A percentile compares a stretch with the other conserved stretches of the same genome.
Conservation (phyloP, 805 yeast species). For the Starmerella khaoyaiensis region DNA sequence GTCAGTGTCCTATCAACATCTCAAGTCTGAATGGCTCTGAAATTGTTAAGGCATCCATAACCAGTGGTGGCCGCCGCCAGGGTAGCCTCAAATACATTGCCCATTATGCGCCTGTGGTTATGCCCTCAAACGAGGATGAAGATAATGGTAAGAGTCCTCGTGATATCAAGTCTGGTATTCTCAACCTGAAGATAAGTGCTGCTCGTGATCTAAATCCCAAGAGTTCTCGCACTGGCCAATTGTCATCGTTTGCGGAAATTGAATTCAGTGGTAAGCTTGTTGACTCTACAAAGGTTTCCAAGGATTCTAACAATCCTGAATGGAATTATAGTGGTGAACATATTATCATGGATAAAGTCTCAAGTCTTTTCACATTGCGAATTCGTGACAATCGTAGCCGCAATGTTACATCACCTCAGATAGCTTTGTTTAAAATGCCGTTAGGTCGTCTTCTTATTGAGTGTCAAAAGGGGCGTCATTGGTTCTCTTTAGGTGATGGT, state of each 20-base stretch:
- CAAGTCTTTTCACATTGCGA: constrained; percentile 52
- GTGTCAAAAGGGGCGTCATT: constrained; percentile 58
- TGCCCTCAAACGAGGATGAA: constrained; percentile 24
- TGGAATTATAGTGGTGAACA: constrained; percentile 55
- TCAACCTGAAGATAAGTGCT: constrained; percentile 50
- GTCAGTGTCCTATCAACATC: constrained; percentile 61
- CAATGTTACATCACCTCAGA: constrained; percentile 41
- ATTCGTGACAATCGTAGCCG: constrained; percentile 50
- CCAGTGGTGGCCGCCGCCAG: constrained; percentile 72
- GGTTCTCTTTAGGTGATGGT: constrained; percentile 58
- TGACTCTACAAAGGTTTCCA: constrained; percentile 43
- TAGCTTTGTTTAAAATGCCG: constrained; percentile 42
- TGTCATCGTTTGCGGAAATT: constrained; percentile 58
- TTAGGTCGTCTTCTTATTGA: constrained; percentile 56
- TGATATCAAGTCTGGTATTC: constrained; percentile 87
- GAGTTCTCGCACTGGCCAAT: constrained; percentile 36
- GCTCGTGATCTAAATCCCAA: constrained; percentile 41
- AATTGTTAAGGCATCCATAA: constrained; percentile 40
- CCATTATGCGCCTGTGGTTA: constrained; percentile 61
- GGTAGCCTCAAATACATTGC: constrained; percentile 64
- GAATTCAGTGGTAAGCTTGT: constrained; percentile 49
- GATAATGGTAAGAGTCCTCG: constrained; percentile 60
- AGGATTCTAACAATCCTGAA: constrained; percentile 51
- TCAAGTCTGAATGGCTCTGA: constrained; percentile 44
- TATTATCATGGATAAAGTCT: constrained; percentile 58